Base-by-base conservation (phyloP, 108 stramenopile species). In the Cyclotella distinguenda region DNA sequence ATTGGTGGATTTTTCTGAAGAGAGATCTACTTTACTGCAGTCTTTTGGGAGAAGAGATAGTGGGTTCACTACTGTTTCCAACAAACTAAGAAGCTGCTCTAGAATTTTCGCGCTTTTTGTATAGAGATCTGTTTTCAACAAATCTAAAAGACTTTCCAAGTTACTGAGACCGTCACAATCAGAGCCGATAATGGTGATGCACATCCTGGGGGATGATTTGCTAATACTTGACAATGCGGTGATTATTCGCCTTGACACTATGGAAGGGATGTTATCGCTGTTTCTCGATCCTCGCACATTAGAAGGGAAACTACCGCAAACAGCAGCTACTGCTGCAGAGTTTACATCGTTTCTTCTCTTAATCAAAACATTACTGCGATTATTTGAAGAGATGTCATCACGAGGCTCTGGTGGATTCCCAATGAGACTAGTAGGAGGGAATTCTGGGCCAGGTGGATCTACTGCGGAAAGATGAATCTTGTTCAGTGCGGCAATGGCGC, bases 221-320 rank as follows among this genome's bases (percentile, higher is more conserved):
- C 77, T 80, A 32, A 95, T 23, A 22, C 65, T 63, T 18, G 53
- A 48, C 21, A 88, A 58, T 0, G 75, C 75, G 16, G 83, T 80
- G n/a, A 95, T 68, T 1, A 95, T 83, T 27, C 93, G 78, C 25
- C 81, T 77, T 2, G 84, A 84, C n/a, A 90, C 88, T 11, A 89
- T 81, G 12, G 88, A 83, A 16, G 93, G 90, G 13, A 91, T 69
- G 30, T 54, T 58, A 30, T 70, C 47, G 13, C 72, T 66, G 22
- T 67, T 54, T 7, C 61, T 66, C 33, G 79, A 80, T 16, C 87
- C 84, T 28, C 68, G 53, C 10, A 85, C 68, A 40, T 76, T 85
- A 19, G 74, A 66, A 31, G 93, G 93, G n/a, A 95, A 39, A 50
- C 85, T 89, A 6, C n/a, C n/a, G n/a, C n/a, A n/a, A n/a, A 83